A percentile compares a stretch with the other conserved stretches of the same genome.
Conservation (phyloP, 345 rosid genomes). For the Raphanus sativus region DNA sequence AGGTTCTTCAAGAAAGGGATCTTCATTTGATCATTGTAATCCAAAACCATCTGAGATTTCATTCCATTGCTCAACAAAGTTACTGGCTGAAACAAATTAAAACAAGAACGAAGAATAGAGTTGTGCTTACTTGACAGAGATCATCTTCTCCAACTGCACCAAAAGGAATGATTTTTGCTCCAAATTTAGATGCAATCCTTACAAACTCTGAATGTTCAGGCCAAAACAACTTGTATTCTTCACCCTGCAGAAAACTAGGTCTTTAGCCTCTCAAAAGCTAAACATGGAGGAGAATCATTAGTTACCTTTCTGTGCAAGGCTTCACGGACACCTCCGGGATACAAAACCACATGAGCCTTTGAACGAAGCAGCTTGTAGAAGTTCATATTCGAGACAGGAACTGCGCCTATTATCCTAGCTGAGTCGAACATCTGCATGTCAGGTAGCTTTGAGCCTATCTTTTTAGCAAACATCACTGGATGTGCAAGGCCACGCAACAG, state of each 20-base stretch:
- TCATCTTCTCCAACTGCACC: slow-evolving; percentile 82
- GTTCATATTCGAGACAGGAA: slow-evolving; percentile 60
- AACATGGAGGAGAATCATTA: slow-evolving; percentile 17
- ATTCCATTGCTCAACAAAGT: background rate
- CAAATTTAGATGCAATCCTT: slow-evolving; percentile 70
- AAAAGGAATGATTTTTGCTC: slow-evolving; percentile 76
- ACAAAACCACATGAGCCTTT: slow-evolving; percentile 61
- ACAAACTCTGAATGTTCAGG: slow-evolving; percentile 72
- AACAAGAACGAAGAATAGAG: background rate
- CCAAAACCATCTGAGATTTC: slow-evolving; percentile 44
- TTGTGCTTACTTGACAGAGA: slow-evolving; percentile 51
- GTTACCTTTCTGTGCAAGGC: slow-evolving; percentile 66
- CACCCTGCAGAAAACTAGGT: slow-evolving; percentile 51
- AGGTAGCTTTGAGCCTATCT: slow-evolving; percentile 42
- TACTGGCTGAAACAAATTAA: background rate
- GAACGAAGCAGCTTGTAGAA: slow-evolving; percentile 63
- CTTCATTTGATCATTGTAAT: slow-evolving; percentile 66
- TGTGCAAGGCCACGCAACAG: slow-evolving; percentile 67
- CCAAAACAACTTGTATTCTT: slow-evolving; percentile 72
- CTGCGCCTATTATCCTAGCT: slow-evolving; percentile 55
- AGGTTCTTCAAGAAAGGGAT: slow-evolving; percentile 54
- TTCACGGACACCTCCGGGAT: slow-evolving; percentile 81
- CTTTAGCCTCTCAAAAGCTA: background rate
- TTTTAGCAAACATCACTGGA: slow-evolving; percentile 51
- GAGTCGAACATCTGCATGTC: slow-evolving; percentile 44